Percentiles rank a stretch among this genome's conserved stretches.
Conservation (phyloP, 805 yeast species). For the Monosporozyma solicola region DNA sequence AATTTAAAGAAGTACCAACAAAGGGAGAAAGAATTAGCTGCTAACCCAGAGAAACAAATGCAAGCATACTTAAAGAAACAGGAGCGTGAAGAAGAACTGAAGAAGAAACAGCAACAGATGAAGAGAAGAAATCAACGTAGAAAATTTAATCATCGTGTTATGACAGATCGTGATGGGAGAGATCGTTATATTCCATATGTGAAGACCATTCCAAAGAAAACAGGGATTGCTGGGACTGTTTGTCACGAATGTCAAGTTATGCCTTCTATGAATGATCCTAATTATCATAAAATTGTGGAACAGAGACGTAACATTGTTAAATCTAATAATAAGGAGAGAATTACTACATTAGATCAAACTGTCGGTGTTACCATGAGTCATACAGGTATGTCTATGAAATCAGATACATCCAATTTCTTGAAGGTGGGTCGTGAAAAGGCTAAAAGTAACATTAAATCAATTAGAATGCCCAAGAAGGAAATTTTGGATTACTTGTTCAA, state of each 20-base stretch:
- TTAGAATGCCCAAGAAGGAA: constrained; percentile 88
- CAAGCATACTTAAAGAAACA: constrained; percentile 28
- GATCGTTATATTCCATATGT: constrained; percentile 66
- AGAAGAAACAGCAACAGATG: constrained; percentile 32
- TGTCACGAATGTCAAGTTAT: constrained; percentile 87
- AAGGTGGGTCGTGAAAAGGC: constrained; percentile 40
- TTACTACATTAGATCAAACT: constrained; percentile 62
- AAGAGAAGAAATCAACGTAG: constrained; percentile 31
- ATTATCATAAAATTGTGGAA: constrained; percentile 56
- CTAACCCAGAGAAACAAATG: constrained; percentile 32
- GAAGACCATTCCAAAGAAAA: constrained; percentile 80
- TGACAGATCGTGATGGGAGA: constrained; percentile 33
- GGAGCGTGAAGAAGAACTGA: constrained; percentile 29
- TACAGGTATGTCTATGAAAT: constrained; percentile 76
- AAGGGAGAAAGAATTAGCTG: constrained; percentile 29
- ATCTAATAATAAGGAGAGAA: constrained; percentile 48
- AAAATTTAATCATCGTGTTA: constrained; percentile 29
- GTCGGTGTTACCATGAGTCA: constrained; percentile 85
- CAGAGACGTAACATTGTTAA: constrained; percentile 41
- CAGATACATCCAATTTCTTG: constrained; percentile 62
- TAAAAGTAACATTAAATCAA: constrained; percentile 52
- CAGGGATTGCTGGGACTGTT: constrained; percentile 77
- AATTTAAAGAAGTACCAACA: constrained; percentile 52
- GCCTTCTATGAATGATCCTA: constrained; percentile 66
- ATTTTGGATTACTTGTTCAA: constrained; percentile 80